Evolutionary conservation across 2,329 filamentous ascomycete genomes (phyloP).

Genomic region (Colletotrichum sp.): DNA sequence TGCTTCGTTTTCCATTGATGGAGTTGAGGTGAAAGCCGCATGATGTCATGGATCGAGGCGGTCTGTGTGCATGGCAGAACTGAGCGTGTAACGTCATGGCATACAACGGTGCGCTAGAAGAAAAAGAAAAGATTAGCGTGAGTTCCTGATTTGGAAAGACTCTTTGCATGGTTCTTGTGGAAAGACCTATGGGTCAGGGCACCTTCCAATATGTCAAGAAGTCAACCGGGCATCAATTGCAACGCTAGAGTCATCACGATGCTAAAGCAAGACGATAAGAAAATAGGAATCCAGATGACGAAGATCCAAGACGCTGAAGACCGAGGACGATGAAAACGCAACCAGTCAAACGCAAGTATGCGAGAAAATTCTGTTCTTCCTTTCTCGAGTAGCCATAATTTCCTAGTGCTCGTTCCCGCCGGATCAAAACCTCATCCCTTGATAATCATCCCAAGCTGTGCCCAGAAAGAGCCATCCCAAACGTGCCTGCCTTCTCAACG

Average conservation of each 20-base stretch:
- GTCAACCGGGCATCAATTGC: neutral
- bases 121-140: neutral
- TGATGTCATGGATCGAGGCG: neutral
- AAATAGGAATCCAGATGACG: accelerated
- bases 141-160: neutral
- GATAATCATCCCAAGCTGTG: neutral
- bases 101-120: neutral
- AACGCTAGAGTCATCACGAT: neutral
- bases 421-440: neutral
- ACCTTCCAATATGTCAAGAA: neutral
- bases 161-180: neutral
- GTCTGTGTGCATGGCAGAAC: neutral
- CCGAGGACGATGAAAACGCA: neutral
- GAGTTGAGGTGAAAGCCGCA: neutral
- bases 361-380: neutral
- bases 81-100: neutral
- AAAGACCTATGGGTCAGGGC: neutral
- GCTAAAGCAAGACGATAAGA: neutral
- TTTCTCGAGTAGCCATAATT: neutral
- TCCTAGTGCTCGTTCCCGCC: neutral
- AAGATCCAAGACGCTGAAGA: neutral
- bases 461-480: neutral
- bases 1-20: neutral
- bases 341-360: neutral
- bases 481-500: neutral